Evolutionary conservation across 2,329 filamentous ascomycete species (phyloP), one percentile per base, ranked within the genome.

Genomic region (Hymenoscyphus salicellus): DNA sequence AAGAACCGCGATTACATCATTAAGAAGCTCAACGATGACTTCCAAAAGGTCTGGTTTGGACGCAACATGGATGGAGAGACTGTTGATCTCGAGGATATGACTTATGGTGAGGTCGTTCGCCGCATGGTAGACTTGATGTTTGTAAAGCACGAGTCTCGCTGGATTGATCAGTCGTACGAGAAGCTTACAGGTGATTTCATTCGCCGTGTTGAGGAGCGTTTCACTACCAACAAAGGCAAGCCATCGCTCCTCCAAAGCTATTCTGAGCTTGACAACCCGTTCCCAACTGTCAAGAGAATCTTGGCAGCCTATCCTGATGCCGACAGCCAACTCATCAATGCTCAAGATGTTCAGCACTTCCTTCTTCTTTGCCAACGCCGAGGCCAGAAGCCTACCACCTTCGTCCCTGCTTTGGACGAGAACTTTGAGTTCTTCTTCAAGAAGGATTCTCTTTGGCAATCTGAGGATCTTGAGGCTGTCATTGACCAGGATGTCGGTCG

Each of bases 381-480:
- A 58, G 90, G 89, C 49, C 95, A 99, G 82, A 99, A 99, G 84
- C 95, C 95, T 2, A 91, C 96, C 32, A 95, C 94, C 0, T 99
- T 99, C 76, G 93, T 99, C 33, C 95, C 95, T 5, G 84, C 90
- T n/a, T 84, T 99, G 26, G 95, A 99, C 73, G 93, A 96, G 68
- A 97, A 94, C 76, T 99, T 99, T 71, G 95, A 99, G 77, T 97
- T 96, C 80, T 99, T 92, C 83, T 99, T 99, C 89, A 99, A 99
- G 88, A 99, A 99, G 83, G 95, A 99, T 78, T 99, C 95, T 1
- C 85, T 99, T 7, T 99, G 95, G 95, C 95, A 99, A 80, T 98
- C 95, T 0, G 95, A 99, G 79, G 95, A 99, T 74, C 84, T 99
- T 11, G 94, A 96, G 74, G 95, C 95, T 62, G 93, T 99, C 64